These are phyloP conservation scores for Lactarius hengduanensis DNA, from an alignment of 768 basidiomycete genomes.

Conservation along the genomic window DNA sequence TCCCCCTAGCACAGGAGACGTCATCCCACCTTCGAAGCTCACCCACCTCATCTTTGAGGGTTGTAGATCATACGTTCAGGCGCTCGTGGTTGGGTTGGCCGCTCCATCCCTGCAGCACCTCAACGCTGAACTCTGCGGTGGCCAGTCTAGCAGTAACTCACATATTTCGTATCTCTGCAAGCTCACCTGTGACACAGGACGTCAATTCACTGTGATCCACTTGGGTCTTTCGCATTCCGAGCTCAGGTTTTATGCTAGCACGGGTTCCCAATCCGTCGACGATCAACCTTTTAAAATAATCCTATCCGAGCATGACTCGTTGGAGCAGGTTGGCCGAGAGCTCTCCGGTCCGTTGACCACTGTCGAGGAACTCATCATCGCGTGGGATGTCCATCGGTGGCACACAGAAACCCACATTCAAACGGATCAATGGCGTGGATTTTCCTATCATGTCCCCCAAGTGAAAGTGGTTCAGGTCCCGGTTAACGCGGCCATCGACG, in stretches of 20 bases:
- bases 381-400: not conserved
- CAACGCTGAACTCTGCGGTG: no score
- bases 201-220: not conserved
- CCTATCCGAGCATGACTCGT: not conserved
- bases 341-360: not conserved
- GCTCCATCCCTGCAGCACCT: slow-evolving; percentile 8
- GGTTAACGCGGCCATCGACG: fast-evolving
- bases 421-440: not conserved
- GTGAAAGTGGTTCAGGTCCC: not conserved
- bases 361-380: not conserved
- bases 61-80: not conserved
- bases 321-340: not conserved
- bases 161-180: not conserved
- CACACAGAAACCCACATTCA: not conserved
- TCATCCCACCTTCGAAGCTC: not conserved
- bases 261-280: not conserved
- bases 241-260: not conserved
- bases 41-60: not conserved
- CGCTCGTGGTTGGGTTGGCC: not conserved
- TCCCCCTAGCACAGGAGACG: no score
- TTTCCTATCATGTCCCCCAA: not conserved
- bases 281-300: not conserved
- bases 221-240: not conserved
- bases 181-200: not conserved
- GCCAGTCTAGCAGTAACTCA: not conserved